These are phyloP conservation scores for Fistulifera pelliculosa DNA, from an alignment of 108 stramenopile genomes.

Conservation along the genomic window DNA sequence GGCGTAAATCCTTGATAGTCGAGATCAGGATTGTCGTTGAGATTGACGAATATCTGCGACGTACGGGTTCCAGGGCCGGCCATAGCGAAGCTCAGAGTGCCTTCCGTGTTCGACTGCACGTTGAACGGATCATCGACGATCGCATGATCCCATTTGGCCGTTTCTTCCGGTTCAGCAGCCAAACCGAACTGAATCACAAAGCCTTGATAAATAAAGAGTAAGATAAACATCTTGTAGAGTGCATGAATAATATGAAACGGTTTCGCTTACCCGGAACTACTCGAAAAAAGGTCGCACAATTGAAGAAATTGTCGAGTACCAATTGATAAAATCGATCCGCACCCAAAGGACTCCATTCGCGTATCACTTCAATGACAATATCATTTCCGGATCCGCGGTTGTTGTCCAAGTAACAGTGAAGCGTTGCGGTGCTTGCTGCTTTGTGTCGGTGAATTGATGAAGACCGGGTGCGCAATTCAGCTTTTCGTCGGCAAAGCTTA, in stretches of 20 bases:
- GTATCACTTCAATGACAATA: conserved; percentile 2
- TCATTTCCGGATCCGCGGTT: no score
- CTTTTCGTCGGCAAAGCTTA: no score
- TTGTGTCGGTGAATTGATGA: no score
- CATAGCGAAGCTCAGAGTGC: conserved; percentile 40
- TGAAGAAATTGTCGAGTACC: conserved; percentile 45
- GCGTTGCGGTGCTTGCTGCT: no score
- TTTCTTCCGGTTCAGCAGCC: conserved; percentile 25
- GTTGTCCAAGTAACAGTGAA: no score
- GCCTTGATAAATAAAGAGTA: conserved; percentile 13
- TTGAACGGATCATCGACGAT: conserved; percentile 33
- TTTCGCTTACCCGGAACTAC: conserved; percentile 25
- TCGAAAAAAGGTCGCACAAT: conserved; percentile 61
- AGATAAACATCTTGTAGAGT: conserved; percentile 17
- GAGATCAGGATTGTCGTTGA: conserved; percentile 20
- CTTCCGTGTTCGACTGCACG: conserved; percentile 24
- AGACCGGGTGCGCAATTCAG: no score
- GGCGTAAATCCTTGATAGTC: conserved; percentile 32
- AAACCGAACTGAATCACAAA: conserved; percentile 74
- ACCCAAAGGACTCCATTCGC: conserved; percentile 24
- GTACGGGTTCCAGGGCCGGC: conserved; percentile 43
- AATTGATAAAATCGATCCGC: conserved; percentile 57
- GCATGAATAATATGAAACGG: conserved; percentile 19
- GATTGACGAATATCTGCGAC: conserved; percentile 58
- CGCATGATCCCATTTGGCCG: conserved; percentile 18